Conservation (phyloP, 2,329 filamentous ascomycete genomes). For the Aspergillus sojae region DNA sequence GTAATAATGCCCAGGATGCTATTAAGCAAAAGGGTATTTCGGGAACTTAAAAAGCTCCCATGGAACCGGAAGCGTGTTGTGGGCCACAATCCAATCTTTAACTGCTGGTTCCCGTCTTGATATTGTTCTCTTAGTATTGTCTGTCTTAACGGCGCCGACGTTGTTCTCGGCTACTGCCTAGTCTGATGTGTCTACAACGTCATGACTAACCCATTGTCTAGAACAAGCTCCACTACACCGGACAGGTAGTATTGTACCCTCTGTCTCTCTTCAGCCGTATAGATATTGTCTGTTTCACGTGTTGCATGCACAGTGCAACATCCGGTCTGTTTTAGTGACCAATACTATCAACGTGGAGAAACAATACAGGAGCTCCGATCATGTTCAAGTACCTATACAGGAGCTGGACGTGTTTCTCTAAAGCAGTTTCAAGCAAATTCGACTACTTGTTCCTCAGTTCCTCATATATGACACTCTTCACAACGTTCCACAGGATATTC, state of each 20-base stretch:
- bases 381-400: constrained; percentile 18
- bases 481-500: constrained; percentile 5
- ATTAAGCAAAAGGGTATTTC: not conserved
- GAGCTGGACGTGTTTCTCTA: not conserved
- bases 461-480: not conserved
- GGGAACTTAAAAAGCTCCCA: not conserved
- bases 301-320: constrained; percentile 15
- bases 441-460: not conserved
- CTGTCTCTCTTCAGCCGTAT: not conserved
- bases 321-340: constrained; percentile 12
- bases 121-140: constrained; percentile 36
- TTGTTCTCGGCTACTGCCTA: not conserved
- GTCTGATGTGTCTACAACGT: not conserved
- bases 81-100: not conserved
- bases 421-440: not conserved
- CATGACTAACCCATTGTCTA: constrained; percentile 13
- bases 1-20: not conserved
- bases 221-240: not conserved
- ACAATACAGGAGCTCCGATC: not conserved
- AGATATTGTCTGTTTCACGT: constrained; percentile 36
- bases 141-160: constrained; percentile 11
- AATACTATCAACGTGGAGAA: constrained; percentile 3
- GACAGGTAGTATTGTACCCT: constrained; percentile 15
- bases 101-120: constrained; percentile 17
- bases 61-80: not conserved